Conservation (phyloP, 768 basidiomycete genomes). For the Favolaschia claudopus region DNA sequence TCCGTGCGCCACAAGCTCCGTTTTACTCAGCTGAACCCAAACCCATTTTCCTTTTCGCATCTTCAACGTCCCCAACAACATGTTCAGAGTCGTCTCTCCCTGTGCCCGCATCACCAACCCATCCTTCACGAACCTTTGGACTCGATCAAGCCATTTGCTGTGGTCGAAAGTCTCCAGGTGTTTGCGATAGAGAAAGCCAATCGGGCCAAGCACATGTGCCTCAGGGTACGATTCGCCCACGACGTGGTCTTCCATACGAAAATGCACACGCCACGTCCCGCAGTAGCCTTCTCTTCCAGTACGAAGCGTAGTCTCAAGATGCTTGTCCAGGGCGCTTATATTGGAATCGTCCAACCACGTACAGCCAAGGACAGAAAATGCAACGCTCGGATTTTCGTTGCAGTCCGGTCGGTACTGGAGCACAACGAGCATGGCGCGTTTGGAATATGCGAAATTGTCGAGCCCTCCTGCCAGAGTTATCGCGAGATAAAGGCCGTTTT, state of each 20-base stretch:
- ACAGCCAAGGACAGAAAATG: background rate
- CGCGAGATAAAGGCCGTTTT: constrained; percentile 4
- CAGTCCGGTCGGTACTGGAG: constrained; percentile 15
- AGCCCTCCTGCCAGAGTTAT: constrained; percentile 9
- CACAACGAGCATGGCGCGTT: background rate
- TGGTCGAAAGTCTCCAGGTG: background rate
- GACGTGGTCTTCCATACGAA: constrained; percentile 14
- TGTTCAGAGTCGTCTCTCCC: background rate
- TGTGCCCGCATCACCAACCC: constrained; percentile 15
- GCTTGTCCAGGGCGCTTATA: background rate
- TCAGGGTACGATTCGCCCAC: constrained; percentile 13
- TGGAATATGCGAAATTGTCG: constrained; percentile 7
- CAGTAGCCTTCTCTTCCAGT: background rate
- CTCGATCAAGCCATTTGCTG: constrained; percentile 8
- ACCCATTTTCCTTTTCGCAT: constrained; percentile 23
- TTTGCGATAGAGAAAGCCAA: background rate
- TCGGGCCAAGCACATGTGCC: background rate
- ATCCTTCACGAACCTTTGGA: constrained; percentile 16
- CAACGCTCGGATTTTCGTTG: constrained; percentile 17
- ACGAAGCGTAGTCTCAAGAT: background rate
- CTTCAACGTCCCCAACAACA: constrained; percentile 15
- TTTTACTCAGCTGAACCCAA: constrained; percentile 12
- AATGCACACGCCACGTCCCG: constrained; percentile 5
- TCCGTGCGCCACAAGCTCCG: constrained; percentile 1
- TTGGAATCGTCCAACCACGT: background rate